A percentile compares a stretch with the other conserved stretches of the same genome.
Conservation (phyloP, 202 grass and related monocot species). For the Hordeum pubiflorum region DNA sequence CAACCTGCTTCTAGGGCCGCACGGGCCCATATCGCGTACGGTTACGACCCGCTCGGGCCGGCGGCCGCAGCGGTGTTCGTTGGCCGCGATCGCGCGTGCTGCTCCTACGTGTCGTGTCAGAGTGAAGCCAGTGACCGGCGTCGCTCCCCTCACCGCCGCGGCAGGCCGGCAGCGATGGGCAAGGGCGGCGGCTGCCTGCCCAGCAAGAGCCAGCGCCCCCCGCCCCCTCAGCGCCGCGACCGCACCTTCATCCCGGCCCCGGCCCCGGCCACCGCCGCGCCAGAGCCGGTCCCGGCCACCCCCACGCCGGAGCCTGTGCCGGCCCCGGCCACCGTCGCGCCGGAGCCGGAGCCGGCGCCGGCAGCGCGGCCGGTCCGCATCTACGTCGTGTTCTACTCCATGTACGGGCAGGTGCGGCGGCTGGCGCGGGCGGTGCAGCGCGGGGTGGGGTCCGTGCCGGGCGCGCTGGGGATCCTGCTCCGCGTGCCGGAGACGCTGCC, state of each 20-base stretch:
- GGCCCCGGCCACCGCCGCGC: neutral
- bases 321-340: neutral
- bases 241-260: neutral
- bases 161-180: constrained; percentile 30
- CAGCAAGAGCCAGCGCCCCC: constrained; percentile 43
- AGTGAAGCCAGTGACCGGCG: neutral
- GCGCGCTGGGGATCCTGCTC: constrained; percentile 40
- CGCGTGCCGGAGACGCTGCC: constrained; percentile 59
- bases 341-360: neutral
- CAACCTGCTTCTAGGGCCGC: too few species aligned
- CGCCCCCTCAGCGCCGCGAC: neutral
- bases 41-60: neutral
- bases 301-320: neutral
- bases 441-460: constrained; percentile 44
- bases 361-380: constrained; percentile 14
- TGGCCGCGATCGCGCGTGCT: neutral
- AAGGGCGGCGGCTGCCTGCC: constrained; percentile 62
- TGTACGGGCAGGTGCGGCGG: constrained; percentile 51
- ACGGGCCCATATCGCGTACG: too few species aligned
- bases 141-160: neutral
- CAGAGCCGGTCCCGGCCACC: neutral
- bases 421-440: constrained; percentile 46
- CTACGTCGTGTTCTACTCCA: constrained; percentile 70
- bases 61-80: neutral
- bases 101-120: neutral